phyloP scores from a whole-genome alignment of 1,284 basidiomycete genomes.

The Coniophora puteana region DNA sequence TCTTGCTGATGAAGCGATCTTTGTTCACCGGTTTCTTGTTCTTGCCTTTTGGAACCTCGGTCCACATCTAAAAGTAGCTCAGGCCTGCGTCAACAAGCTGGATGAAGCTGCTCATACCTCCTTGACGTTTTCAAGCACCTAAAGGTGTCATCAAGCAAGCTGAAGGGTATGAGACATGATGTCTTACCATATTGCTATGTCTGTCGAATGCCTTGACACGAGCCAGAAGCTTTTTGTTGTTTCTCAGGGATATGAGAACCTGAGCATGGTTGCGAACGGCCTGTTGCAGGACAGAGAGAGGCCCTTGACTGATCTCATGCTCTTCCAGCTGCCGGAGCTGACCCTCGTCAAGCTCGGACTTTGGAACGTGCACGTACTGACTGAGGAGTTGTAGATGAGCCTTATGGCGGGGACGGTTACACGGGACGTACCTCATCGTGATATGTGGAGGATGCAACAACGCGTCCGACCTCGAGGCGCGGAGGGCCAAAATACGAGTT shows the following conservation, averaged over 20 bases:
- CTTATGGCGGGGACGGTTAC: conserved; percentile 9
- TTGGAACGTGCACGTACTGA: conserved; percentile 95
- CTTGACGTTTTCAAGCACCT: conserved; percentile 97
- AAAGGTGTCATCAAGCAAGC: conserved; percentile 5
- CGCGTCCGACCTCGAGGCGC: too few species aligned
- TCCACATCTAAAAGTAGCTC: conserved; percentile 83
- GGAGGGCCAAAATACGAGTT: too few species aligned
- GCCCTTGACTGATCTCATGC: conserved; percentile 96
- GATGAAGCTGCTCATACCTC: conserved; percentile 53
- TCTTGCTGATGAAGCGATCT: conserved; percentile 98
- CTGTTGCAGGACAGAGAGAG: conserved; percentile 96
- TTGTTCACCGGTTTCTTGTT: conserved; percentile 99
- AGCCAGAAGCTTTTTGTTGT: conserved; percentile 98
- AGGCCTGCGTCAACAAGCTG: background rate
- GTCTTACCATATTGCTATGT: conserved; percentile 94
- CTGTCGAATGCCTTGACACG: conserved; percentile 99
- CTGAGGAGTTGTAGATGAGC: too few species aligned
- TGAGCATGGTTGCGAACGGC: conserved; percentile 98
- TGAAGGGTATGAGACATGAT: background rate
- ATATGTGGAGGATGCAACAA: conserved; percentile 7
- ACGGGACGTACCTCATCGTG: conserved; percentile 24
- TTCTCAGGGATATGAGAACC: conserved; percentile 94
- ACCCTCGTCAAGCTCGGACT: conserved; percentile 96
- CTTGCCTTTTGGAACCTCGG: conserved; percentile 96
- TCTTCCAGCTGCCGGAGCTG: conserved; percentile 95